Evolutionary conservation across 176 grass and related monocot genomes (phyloP).

Genomic region (Miscanthus lutarioriparius): DNA sequence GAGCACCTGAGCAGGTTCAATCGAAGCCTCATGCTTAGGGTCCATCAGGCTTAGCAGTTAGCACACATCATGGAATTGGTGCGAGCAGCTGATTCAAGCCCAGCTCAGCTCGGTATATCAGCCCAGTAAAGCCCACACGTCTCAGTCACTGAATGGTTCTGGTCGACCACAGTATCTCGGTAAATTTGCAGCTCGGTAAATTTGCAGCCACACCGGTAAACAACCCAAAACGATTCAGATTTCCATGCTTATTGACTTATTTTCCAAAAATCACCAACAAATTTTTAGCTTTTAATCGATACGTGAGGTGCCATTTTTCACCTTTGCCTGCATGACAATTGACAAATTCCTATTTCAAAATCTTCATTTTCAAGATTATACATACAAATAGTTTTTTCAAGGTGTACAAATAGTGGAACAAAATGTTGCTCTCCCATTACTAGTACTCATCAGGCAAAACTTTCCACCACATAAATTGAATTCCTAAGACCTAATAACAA

Average conservation of each 20-base stretch:
- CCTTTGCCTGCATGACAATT: background rate
- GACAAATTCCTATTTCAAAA: background rate
- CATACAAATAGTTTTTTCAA: background rate
- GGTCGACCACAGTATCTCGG: background rate
- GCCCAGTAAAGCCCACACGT: background rate
- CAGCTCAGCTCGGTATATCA: background rate
- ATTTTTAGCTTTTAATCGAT: background rate
- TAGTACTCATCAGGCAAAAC: constrained; percentile 19
- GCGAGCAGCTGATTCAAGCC: background rate
- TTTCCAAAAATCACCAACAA: background rate
- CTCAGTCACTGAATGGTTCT: background rate
- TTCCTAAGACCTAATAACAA: constrained; percentile 24
- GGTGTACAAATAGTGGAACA: background rate
- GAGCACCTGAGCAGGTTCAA: background rate
- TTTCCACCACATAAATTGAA: constrained; percentile 19
- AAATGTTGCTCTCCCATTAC: constrained; percentile 1
- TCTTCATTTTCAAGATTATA: background rate
- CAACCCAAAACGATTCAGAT: background rate
- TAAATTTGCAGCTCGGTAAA: too few species aligned
- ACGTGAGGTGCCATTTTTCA: background rate
- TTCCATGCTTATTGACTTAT: background rate
- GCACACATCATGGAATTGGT: background rate
- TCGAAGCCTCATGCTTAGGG: background rate
- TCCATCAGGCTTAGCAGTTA: background rate
- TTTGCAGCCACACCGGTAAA: too few species aligned